phyloP scores from a whole-genome alignment of 257 asterid genomes.

The Datura wrightii region DNA sequence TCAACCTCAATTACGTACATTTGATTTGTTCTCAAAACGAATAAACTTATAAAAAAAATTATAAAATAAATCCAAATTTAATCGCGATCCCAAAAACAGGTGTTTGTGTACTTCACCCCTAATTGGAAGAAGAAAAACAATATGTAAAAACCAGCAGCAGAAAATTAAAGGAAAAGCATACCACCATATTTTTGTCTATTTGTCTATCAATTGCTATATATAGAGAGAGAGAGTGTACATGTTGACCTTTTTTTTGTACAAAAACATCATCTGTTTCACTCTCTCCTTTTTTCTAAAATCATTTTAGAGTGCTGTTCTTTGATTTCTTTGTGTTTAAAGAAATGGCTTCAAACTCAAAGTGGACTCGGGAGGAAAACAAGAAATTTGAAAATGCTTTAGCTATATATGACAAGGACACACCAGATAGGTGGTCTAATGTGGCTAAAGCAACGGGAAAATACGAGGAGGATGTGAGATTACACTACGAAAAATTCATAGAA shows the following conservation, averaged over 20 bases:
- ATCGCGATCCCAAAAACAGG: too few species aligned
- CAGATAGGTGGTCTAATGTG: slow-evolving; percentile 61
- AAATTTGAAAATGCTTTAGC: slow-evolving; percentile 69
- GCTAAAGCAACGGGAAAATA: slow-evolving; percentile 61
- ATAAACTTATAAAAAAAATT: too few species aligned
- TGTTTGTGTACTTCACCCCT: too few species aligned
- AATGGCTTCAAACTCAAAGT: slow-evolving; percentile 52
- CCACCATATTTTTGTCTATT: slow-evolving; percentile 24
- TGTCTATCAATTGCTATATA: slow-evolving; percentile 37
- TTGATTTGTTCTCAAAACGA: too few species aligned
- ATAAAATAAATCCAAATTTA: too few species aligned
- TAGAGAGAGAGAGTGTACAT: slow-evolving; percentile 26
- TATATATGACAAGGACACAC: slow-evolving; percentile 48
- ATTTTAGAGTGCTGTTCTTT: too few species aligned
- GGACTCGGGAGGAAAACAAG: slow-evolving; percentile 65
- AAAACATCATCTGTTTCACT: neutral
- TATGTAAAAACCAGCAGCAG: neutral
- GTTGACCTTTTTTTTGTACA: slow-evolving; percentile 27
- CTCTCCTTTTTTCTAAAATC: neutral
- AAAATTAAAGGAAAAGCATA: neutral
- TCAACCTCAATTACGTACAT: too few species aligned
- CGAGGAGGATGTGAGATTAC: slow-evolving; percentile 67
- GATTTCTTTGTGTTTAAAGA: neutral
- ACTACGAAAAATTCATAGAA: slow-evolving; percentile 58
- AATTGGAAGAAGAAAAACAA: neutral